Evolutionary conservation across 1,139 yeast species (phyloP), one percentile per base, ranked within the genome.

Genomic region (Yarrowia galli): DNA sequence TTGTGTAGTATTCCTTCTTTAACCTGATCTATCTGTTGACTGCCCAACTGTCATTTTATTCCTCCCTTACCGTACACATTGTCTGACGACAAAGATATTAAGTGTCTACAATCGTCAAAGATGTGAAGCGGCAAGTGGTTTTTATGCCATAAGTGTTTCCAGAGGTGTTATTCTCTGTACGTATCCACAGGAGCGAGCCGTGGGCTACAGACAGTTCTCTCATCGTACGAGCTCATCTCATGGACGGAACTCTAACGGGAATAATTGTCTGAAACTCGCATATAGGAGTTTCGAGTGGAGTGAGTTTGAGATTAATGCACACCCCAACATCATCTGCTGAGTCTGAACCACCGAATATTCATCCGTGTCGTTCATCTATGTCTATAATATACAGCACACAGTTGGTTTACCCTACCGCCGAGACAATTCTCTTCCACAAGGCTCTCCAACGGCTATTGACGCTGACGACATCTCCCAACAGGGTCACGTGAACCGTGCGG

Each of bases 401-500:
- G 32, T 6, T 9, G 7, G 32, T 20, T 53, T 53, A 53, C 58
- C 58, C 58, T 53, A 51, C 56, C 18, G 51, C 13, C 32, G 49
- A 23, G 32, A 45, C 49, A 15, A 13, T 23, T 45, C 15, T 46
- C 49, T 28, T 15, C 43, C 15, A 48, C n/a, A 48, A n/a, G 32
- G 7, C 20, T 51, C 10, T 40, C 43, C 5, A 3, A 36, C 61
- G 61, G 61, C 48, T 54, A 54, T 54, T n/a, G 61, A 54, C 60
- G 60, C 60, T 36, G 45, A 53, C 61, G 46, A 40, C 45, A 32
- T 54, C 13, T 54, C 61, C 61, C 61, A 54, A 54, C 61, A 25
- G 46, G 35, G 46, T 54, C 61, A 38, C 46, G 61, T 54, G 61
- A 5, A 2, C 13, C 36, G 46, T 54, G 61, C 61, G 61, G 61